These are phyloP conservation scores for Pyrenochaeta sp. DNA, from an alignment of 2,329 filamentous ascomycete species.

Conservation along the genomic window DNA sequence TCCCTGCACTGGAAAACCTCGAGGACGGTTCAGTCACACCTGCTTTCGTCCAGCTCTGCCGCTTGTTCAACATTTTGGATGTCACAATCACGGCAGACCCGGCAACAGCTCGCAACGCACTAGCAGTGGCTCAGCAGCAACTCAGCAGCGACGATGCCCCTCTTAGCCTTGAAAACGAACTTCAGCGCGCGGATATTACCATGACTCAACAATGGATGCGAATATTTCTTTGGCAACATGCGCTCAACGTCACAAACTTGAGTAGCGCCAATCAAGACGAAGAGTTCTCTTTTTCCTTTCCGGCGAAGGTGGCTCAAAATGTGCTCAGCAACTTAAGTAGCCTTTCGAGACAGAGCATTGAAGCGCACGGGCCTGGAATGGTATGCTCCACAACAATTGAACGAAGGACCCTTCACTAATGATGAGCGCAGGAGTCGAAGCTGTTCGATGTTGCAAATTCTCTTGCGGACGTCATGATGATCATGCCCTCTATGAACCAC, in stretches of 20 bases:
- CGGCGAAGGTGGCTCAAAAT: constrained; percentile 45
- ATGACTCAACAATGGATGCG: constrained; percentile 52
- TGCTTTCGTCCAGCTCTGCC: constrained; percentile 45
- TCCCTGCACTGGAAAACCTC: constrained; percentile 39
- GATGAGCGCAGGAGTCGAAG: constrained; percentile 38
- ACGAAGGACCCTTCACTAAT: background rate
- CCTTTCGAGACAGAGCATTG: constrained; percentile 41
- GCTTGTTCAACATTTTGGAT: constrained; percentile 45
- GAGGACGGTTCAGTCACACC: constrained; percentile 43
- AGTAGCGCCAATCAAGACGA: constrained; percentile 39
- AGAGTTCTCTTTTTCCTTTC: constrained; percentile 47
- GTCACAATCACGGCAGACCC: constrained; percentile 45
- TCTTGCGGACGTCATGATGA: constrained; percentile 49
- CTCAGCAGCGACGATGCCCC: constrained; percentile 40
- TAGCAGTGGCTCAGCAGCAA: constrained; percentile 43
- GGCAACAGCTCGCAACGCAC: constrained; percentile 36
- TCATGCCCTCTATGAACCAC: constrained; percentile 43
- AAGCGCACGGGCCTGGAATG: constrained; percentile 49
- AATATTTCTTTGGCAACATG: constrained; percentile 48
- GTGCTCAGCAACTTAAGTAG: constrained; percentile 40
- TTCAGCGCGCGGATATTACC: constrained; percentile 47
- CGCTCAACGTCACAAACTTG: constrained; percentile 44
- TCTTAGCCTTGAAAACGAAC: constrained; percentile 42
- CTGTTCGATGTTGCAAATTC: constrained; percentile 48
- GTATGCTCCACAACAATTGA: constrained; percentile 17